Evolutionary conservation across 176 grass and related monocot genomes (phyloP).

Genomic region (Luzula sylvatica): DNA sequence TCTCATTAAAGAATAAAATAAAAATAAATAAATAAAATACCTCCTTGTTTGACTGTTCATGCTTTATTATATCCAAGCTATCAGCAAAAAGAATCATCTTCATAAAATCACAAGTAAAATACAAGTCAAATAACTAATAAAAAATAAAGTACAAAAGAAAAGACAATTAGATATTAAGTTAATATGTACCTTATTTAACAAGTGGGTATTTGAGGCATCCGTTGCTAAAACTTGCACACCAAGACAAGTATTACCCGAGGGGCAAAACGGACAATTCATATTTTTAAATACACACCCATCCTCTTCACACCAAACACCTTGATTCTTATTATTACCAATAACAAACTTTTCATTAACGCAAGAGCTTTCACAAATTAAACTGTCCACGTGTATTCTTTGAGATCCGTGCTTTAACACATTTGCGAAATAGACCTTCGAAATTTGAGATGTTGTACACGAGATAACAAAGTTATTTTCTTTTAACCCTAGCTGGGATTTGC

Average conservation of each 20-base stretch:
- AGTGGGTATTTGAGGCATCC: conserved; percentile 46
- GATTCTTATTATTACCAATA: conserved; percentile 14
- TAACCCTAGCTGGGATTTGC: conserved; percentile 52
- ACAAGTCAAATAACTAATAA: neutral
- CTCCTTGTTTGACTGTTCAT: conserved; percentile 27
- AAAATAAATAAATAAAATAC: conserved; percentile 20
- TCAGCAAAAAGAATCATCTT: conserved; percentile 72
- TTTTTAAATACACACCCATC: conserved; percentile 78
- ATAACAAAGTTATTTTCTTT: conserved; percentile 43
- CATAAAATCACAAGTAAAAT: conserved; percentile 19
- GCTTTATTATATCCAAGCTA: conserved; percentile 48
- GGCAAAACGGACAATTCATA: conserved; percentile 47
- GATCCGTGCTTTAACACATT: conserved; percentile 41
- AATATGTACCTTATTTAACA: conserved; percentile 50
- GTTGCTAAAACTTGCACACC: conserved; percentile 72
- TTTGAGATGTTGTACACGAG: conserved; percentile 31
- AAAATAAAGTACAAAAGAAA: conserved; percentile 8
- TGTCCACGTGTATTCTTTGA: conserved; percentile 24
- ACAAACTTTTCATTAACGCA: conserved; percentile 43
- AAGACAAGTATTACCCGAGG: conserved; percentile 26
- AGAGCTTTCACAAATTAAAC: conserved; percentile 44
- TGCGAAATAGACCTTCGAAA: conserved; percentile 50
- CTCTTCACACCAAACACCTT: conserved; percentile 59
- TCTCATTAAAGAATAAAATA: too few relatives aligned
- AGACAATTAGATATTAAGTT: conserved; percentile 8